These are phyloP conservation scores for Quillaja saponaria DNA, from an alignment of 306 rosid genomes.

Conservation along the genomic window DNA sequence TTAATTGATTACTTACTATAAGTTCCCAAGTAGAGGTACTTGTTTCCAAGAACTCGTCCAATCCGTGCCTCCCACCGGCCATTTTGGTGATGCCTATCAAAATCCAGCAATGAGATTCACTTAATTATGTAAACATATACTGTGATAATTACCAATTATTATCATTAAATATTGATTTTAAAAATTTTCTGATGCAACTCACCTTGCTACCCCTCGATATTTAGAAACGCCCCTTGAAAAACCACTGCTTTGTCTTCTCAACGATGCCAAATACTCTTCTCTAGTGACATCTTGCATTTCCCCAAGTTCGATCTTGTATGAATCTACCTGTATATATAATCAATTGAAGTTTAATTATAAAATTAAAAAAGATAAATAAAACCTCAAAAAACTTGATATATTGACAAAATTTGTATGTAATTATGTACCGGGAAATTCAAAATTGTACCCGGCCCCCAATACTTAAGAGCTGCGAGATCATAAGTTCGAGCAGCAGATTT, in stretches of 20 bases:
- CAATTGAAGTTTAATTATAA: neutral
- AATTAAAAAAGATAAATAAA: neutral
- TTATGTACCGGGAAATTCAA: slow-evolving; percentile 76
- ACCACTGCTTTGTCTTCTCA: slow-evolving; percentile 82
- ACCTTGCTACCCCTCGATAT: slow-evolving; percentile 96
- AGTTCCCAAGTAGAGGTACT: slow-evolving; percentile 87
- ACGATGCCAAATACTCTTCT: slow-evolving; percentile 79
- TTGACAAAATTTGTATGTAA: neutral
- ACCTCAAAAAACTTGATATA: neutral
- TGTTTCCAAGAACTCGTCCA: slow-evolving; percentile 90
- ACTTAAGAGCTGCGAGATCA: slow-evolving; percentile 94
- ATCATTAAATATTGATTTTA: neutral
- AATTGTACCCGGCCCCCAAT: slow-evolving; percentile 77
- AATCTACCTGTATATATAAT: slow-evolving; percentile 52
- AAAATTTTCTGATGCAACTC: neutral
- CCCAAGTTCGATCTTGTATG: slow-evolving; percentile 61
- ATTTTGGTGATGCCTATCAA: slow-evolving; percentile 83
- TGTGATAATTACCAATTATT: too few species aligned
- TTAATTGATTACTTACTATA: slow-evolving; percentile 51
- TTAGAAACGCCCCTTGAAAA: slow-evolving; percentile 93
- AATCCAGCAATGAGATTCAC: neutral
- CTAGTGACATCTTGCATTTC: slow-evolving; percentile 65
- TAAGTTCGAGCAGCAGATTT: slow-evolving; percentile 90
- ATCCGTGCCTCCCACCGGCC: slow-evolving; percentile 99
- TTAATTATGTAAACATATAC: neutral